Conservation (phyloP, 768 basidiomycete genomes). For the Hericium coralloides region DNA sequence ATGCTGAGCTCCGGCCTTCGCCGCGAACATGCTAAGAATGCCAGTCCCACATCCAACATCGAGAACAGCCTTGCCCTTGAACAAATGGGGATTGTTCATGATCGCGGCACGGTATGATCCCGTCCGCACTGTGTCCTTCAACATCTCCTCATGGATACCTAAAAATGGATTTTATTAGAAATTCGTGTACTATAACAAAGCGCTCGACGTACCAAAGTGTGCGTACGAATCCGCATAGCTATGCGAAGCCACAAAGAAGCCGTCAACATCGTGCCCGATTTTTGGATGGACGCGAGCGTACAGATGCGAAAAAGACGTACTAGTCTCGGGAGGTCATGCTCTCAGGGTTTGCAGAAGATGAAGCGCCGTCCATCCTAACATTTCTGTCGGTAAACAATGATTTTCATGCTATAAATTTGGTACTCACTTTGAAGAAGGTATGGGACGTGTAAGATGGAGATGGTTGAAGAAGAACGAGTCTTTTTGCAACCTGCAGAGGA, state of each 20-base stretch:
- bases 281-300: background rate
- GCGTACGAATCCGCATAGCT: conserved; percentile 97
- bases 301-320: conserved; percentile 35
- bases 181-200: background rate
- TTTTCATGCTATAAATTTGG: no score
- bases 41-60: conserved; percentile 99
- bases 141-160: conserved; percentile 99
- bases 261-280: background rate
- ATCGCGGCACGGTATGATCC: conserved; percentile 93
- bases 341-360: conserved; percentile 8
- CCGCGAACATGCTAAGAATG: conserved; percentile 96
- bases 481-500: background rate
- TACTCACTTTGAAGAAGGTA: no score
- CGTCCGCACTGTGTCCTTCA: conserved; percentile 94
- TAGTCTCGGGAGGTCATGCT: conserved; percentile 83
- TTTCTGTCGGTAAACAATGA: background rate
- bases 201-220: conserved; percentile 63
- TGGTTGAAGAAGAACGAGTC: no score
- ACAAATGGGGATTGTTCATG: conserved; percentile 88
- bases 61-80: conserved; percentile 93
- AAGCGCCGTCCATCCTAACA: conserved; percentile 5
- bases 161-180: background rate
- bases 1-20: conserved; percentile 88
- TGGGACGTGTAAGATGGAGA: no score
- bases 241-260: conserved; percentile 8